A percentile compares a stretch with the other conserved stretches of the same genome.
phyloP scores from a whole-genome alignment of 306 rosid species.

The Leucaena leucocephala region DNA sequence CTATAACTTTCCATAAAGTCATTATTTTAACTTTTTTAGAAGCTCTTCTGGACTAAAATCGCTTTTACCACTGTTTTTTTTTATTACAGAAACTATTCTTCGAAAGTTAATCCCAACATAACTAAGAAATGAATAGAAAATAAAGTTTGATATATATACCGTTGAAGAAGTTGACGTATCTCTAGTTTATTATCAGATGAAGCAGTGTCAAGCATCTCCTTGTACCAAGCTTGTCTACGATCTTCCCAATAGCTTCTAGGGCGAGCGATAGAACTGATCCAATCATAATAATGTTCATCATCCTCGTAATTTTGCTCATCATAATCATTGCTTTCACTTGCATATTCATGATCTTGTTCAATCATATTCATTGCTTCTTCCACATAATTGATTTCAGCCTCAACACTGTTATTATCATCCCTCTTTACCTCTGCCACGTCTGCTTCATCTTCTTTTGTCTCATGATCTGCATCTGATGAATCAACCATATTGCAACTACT shows the following conservation, averaged over 20 bases:
- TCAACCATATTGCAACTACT: conserved; percentile 16
- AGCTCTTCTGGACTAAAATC: too few species aligned
- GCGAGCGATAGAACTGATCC: conserved; percentile 79
- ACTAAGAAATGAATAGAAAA: neutral
- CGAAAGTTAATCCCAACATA: too few species aligned
- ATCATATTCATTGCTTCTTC: conserved; percentile 23
- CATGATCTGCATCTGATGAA: conserved; percentile 49
- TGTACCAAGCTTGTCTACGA: conserved; percentile 79
- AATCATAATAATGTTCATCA: conserved; percentile 55
- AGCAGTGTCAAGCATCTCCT: conserved; percentile 60
- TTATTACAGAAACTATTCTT: too few species aligned
- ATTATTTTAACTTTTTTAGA: too few species aligned
- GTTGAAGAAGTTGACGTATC: conserved; percentile 72
- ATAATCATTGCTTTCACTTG: conserved; percentile 22
- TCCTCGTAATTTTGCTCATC: conserved; percentile 32
- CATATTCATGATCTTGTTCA: conserved; percentile 40
- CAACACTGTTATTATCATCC: neutral
- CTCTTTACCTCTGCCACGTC: conserved; percentile 30
- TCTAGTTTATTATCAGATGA: conserved; percentile 71
- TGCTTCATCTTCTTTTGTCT: conserved; percentile 21
- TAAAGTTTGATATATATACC: conserved; percentile 43
- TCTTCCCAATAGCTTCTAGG: conserved; percentile 94
- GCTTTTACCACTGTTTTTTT: too few species aligned
- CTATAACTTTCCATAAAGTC: too few species aligned
- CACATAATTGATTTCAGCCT: conserved; percentile 26